phyloP scores from a whole-genome alignment of 2,329 filamentous ascomycete genomes.

The Nigrograna mackinnonii region DNA sequence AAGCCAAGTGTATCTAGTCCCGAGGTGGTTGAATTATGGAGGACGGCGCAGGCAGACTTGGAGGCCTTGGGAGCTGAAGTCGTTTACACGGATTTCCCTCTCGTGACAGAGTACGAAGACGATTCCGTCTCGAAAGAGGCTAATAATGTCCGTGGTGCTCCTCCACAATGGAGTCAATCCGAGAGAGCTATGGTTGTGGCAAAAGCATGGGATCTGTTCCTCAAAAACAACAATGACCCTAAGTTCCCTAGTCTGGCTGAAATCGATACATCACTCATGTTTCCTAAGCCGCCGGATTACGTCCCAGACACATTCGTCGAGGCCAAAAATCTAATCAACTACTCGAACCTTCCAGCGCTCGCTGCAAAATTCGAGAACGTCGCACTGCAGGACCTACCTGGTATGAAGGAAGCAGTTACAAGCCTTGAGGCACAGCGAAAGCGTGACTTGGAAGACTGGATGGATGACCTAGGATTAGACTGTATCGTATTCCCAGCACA shows the following conservation, averaged over 20 bases:
- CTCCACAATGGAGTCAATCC: conserved; percentile 50
- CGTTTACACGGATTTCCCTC: conserved; percentile 49
- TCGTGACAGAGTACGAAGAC: conserved; percentile 52
- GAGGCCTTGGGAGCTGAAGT: conserved; percentile 48
- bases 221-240: conserved; percentile 45
- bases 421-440: conserved; percentile 55
- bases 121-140: conserved; percentile 35
- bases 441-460: conserved; percentile 56
- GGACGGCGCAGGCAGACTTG: conserved; percentile 38
- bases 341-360: conserved; percentile 35
- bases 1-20: conserved; percentile 39
- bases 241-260: conserved; percentile 41
- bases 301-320: conserved; percentile 44
- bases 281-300: conserved; percentile 41
- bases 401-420: conserved; percentile 47
- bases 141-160: conserved; percentile 47
- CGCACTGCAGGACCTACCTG: conserved; percentile 47
- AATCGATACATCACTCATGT: conserved; percentile 45
- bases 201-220: conserved; percentile 57
- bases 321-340: conserved; percentile 44
- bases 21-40: conserved; percentile 43
- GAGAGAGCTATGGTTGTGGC: conserved; percentile 56
- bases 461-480: conserved; percentile 48
- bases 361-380: conserved; percentile 24
- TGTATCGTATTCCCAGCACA: conserved; percentile 54